Percentiles rank a stretch among this genome's conserved stretches.
phyloP scores from a whole-genome alignment of 2,329 filamentous ascomycete genomes.

The Aspergillus calidoustus region DNA sequence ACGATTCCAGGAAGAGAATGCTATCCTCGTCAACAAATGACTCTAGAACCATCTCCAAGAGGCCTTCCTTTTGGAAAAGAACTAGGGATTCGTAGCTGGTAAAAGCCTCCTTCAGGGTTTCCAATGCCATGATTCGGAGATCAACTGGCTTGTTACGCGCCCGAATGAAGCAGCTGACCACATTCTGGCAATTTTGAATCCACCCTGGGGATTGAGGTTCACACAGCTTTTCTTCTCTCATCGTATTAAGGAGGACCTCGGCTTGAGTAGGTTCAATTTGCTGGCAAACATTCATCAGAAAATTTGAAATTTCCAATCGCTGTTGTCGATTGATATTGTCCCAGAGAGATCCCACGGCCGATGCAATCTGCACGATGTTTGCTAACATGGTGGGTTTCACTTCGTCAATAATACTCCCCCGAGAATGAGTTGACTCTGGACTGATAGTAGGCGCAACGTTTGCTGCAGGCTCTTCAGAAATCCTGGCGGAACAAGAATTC shows the following conservation, averaged over 20 bases:
- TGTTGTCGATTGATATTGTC: constrained; percentile 41
- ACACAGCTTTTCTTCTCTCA: constrained; percentile 40
- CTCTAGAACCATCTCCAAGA: constrained; percentile 39
- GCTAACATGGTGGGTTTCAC: constrained; percentile 43
- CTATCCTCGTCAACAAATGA: constrained; percentile 44
- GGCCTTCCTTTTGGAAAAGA: constrained; percentile 38
- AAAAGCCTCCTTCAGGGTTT: constrained; percentile 46
- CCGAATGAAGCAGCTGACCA: constrained; percentile 44
- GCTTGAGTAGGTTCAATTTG: constrained; percentile 45
- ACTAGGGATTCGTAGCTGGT: constrained; percentile 34
- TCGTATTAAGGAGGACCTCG: constrained; percentile 42
- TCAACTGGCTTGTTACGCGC: constrained; percentile 44
- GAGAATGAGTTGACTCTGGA: constrained; percentile 31
- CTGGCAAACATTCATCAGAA: constrained; percentile 42
- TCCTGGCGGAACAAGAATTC: constrained; percentile 41
- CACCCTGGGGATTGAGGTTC: constrained; percentile 39
- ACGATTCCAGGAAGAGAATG: constrained; percentile 43
- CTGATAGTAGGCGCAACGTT: constrained; percentile 26
- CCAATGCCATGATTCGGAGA: constrained; percentile 45
- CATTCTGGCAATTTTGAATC: constrained; percentile 38
- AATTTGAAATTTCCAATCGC: constrained; percentile 39
- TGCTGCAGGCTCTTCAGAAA: constrained; percentile 35
- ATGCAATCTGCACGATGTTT: constrained; percentile 43
- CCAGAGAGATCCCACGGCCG: constrained; percentile 43
- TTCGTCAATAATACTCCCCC: constrained; percentile 38